A percentile compares a stretch with the other conserved stretches of the same genome.
Evolutionary conservation across 495 filamentous ascomycete genomes (phyloP).

Genomic region (Cetradonia linearis): DNA sequence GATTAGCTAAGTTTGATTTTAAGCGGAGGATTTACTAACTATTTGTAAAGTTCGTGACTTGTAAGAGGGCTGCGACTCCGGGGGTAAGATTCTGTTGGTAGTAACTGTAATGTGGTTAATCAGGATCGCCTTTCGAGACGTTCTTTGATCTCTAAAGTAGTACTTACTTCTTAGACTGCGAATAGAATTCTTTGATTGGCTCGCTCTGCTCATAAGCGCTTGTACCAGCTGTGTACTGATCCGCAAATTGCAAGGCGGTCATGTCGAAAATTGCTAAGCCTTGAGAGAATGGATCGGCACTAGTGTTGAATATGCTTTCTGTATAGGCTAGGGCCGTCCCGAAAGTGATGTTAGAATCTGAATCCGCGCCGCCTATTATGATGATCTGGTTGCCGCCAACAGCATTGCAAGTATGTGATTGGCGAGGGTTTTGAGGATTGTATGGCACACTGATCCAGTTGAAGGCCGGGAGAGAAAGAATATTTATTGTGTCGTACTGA

Average conservation of each 20-base stretch:
- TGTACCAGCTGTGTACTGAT: slow-evolving; percentile 16
- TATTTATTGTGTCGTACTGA: slow-evolving; percentile 20
- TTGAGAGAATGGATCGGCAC: slow-evolving; percentile 16
- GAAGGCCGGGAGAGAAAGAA: slow-evolving; percentile 40
- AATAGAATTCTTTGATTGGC: slow-evolving; percentile 15
- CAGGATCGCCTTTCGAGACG: neutral
- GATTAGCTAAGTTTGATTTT: too few species aligned
- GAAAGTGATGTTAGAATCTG: slow-evolving; percentile 1
- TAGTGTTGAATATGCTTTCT: slow-evolving; percentile 8
- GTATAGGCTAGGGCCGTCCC: neutral
- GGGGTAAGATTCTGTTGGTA: slow-evolving; percentile 10
- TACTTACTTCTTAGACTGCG: slow-evolving; percentile 3
- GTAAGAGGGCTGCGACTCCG: slow-evolving; percentile 13
- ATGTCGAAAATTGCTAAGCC: slow-evolving; percentile 26
- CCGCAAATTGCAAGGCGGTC: slow-evolving; percentile 12
- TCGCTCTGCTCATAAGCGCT: slow-evolving; percentile 15
- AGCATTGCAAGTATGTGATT: slow-evolving; percentile 17
- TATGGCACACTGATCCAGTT: slow-evolving; percentile 31
- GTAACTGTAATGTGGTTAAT: neutral
- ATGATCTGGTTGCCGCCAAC: slow-evolving; percentile 24
- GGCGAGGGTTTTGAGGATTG: slow-evolving; percentile 18
- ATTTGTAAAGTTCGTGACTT: neutral
- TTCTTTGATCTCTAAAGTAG: neutral
- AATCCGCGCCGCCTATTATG: slow-evolving; percentile 18
- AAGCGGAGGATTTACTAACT: neutral